Percentiles rank a stretch among this genome's conserved stretches.
These are phyloP conservation scores for Nicotiana obtusifolia DNA, from an alignment of 257 asterid genomes.

Conservation along the genomic window DNA sequence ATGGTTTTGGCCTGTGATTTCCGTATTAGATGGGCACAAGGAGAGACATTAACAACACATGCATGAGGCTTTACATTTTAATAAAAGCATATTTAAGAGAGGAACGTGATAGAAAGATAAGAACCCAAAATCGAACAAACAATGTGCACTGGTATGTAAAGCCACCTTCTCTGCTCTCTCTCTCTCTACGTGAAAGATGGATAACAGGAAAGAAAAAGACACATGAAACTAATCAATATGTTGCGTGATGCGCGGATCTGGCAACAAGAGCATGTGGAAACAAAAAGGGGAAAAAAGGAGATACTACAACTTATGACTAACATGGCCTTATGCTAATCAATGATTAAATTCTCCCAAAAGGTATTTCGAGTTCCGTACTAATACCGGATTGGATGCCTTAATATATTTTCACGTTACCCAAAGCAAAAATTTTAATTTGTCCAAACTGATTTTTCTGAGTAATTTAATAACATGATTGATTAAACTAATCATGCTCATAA, in stretches of 20 bases:
- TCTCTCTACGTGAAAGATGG: constrained; percentile 8
- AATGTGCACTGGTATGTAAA: background rate
- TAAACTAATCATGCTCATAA: background rate
- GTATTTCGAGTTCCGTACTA: background rate
- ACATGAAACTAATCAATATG: constrained; percentile 17
- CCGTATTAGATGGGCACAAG: background rate
- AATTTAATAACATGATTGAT: background rate
- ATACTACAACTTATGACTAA: background rate
- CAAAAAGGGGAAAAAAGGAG: constrained; percentile 18
- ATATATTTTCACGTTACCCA: background rate
- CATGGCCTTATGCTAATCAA: constrained; percentile 2
- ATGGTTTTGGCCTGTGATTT: background rate
- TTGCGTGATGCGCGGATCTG: constrained; percentile 40
- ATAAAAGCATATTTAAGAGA: background rate
- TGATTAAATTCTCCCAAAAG: constrained; percentile 4
- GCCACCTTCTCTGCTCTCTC: background rate
- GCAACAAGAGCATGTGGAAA: constrained; percentile 44
- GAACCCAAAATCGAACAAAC: constrained; percentile 13
- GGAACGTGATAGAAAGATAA: background rate
- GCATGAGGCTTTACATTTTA: background rate
- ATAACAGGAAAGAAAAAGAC: constrained; percentile 20
- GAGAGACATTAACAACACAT: background rate
- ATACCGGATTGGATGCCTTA: background rate
- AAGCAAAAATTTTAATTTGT: background rate
- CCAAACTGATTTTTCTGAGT: background rate